Conservation (phyloP, 129 eudicot species). For the Pittosporum tobira region DNA sequence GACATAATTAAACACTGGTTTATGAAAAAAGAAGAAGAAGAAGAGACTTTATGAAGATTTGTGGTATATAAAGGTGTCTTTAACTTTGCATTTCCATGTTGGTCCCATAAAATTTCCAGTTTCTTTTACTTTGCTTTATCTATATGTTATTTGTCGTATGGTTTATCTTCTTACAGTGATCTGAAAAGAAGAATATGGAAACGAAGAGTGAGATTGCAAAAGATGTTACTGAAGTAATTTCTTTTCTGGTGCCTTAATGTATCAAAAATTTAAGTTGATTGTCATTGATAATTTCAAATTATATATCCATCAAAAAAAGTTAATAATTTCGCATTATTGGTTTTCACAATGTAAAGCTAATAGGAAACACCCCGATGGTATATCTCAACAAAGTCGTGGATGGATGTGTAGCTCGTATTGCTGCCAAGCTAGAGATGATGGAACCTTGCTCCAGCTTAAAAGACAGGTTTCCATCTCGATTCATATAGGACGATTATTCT, state of each 20-base stretch:
- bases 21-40: no score
- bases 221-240: constrained; percentile 56
- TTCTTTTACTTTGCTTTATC: no score
- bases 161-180: constrained; percentile 22
- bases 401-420: constrained; percentile 58
- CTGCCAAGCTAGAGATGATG: constrained; percentile 63
- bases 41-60: no score
- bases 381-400: constrained; percentile 55
- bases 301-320: no score
- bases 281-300: neutral
- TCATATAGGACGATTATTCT: neutral
- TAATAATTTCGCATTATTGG: no score
- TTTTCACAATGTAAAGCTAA: constrained; percentile 31
- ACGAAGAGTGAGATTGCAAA: constrained; percentile 41
- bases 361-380: constrained; percentile 70
- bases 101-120: no score
- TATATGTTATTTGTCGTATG: neutral
- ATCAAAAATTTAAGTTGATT: neutral
- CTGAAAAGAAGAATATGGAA: constrained; percentile 35
- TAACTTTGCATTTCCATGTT: no score
- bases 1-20: no score
- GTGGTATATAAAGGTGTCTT: no score
- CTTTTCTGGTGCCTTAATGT: constrained; percentile 6
- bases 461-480: constrained; percentile 36
- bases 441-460: constrained; percentile 68